Evolutionary conservation across 1,284 basidiomycete genomes (phyloP).

Genomic region (Ustilago cynodontis): DNA sequence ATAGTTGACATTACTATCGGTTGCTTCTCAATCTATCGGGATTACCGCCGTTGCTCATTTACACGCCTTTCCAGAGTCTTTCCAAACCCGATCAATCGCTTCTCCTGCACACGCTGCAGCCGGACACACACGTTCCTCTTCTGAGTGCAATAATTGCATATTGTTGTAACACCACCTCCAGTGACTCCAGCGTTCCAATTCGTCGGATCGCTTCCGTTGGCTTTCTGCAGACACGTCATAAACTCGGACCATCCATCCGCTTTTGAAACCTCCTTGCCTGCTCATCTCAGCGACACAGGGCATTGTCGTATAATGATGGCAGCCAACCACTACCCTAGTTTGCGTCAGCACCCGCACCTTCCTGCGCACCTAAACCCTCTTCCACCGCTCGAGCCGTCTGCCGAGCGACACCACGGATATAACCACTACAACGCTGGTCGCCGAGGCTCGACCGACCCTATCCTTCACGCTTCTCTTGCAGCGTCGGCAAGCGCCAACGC

Average conservation of each 20-base stretch:
- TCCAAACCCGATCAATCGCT: neutral
- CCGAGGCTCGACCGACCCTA: constrained; percentile 56
- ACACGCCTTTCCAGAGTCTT: neutral
- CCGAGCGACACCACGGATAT: constrained; percentile 43
- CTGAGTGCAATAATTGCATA: neutral
- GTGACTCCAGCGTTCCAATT: too few relatives aligned
- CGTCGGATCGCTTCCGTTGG: too few relatives aligned
- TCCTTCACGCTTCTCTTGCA: constrained; percentile 55
- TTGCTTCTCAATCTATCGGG: neutral
- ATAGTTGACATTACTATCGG: neutral
- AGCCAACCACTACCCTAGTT: constrained; percentile 47
- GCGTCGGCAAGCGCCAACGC: constrained; percentile 47
- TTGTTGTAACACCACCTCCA: neutral
- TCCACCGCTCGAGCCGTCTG: constrained; percentile 53
- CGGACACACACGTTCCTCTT: neutral
- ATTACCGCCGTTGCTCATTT: neutral
- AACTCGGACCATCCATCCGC: neutral
- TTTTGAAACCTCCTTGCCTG: neutral
- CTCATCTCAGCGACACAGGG: neutral
- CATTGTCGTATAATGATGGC: constrained; percentile 45
- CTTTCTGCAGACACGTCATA: too few relatives aligned
- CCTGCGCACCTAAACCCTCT: constrained; percentile 51
- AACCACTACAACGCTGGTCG: constrained; percentile 34
- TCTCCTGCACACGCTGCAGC: neutral
- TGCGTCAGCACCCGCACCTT: constrained; percentile 52